Percentiles rank a stretch among this genome's conserved stretches.
These are phyloP conservation scores for Cladophialophora bantiana DNA, from an alignment of 2,329 filamentous ascomycete species.

Conservation along the genomic window DNA sequence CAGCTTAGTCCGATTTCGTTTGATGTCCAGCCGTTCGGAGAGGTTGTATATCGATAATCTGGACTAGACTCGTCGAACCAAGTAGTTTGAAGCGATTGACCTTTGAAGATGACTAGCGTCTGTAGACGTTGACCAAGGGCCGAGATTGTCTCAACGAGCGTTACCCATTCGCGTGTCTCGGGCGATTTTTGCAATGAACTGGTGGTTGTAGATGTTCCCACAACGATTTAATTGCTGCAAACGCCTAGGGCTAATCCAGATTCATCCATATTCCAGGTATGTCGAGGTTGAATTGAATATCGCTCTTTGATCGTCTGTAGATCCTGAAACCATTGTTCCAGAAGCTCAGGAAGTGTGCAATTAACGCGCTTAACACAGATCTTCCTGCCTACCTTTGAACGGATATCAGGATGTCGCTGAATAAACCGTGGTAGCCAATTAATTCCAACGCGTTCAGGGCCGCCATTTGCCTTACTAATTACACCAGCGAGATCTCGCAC, in stretches of 20 bases:
- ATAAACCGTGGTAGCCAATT: too few species aligned
- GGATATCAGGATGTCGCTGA: too few species aligned
- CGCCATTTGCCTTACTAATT: too few species aligned
- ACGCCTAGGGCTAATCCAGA: conserved; percentile 29
- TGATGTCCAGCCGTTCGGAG: too few species aligned
- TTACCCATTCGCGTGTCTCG: conserved; percentile 33
- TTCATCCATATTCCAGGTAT: conserved; percentile 39
- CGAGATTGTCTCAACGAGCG: conserved; percentile 38
- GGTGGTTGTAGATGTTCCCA: conserved; percentile 17
- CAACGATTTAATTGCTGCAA: too few species aligned
- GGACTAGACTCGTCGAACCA: too few species aligned
- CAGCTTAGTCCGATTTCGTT: too few species aligned
- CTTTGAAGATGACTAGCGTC: conserved; percentile 41
- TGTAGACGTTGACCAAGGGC: conserved; percentile 23
- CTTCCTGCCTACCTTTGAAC: conserved; percentile 31
- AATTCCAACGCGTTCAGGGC: too few species aligned
- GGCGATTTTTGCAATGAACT: conserved; percentile 24
- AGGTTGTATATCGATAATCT: too few species aligned
- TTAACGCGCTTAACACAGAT: conserved; percentile 35
- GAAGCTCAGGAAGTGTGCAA: conserved; percentile 31
- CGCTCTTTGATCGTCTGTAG: conserved; percentile 2
- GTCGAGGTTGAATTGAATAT: conserved; percentile 31
- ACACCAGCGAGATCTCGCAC: too few species aligned
- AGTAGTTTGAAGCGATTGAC: too few species aligned
- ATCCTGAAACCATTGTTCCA: conserved; percentile 12